A percentile compares a stretch with the other conserved stretches of the same genome.
Evolutionary conservation across 2,329 filamentous ascomycete genomes (phyloP).

Genomic region (Sporothrix sp.): DNA sequence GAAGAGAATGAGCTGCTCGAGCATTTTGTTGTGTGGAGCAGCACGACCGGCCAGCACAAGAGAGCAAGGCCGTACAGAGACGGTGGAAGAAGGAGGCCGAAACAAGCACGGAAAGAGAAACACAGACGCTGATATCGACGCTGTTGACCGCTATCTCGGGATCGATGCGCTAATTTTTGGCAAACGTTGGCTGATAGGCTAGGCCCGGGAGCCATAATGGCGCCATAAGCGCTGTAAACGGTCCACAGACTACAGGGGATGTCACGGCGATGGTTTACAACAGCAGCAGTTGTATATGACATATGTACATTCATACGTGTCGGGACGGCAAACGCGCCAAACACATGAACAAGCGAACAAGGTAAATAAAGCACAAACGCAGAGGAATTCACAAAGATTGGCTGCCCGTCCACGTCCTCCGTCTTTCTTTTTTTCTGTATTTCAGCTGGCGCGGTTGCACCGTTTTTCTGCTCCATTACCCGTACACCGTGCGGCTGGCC

Average conservation of each 20-base stretch:
- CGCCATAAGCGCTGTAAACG: too few relatives aligned
- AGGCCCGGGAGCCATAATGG: too few relatives aligned
- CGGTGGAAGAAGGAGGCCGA: too few relatives aligned
- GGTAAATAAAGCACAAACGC: slow-evolving; percentile 8
- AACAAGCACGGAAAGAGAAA: too few relatives aligned
- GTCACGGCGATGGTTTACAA: too few relatives aligned
- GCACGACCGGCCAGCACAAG: not conserved
- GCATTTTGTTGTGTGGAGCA: slow-evolving; percentile 1
- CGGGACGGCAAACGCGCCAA: too few relatives aligned
- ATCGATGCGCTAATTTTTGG: too few relatives aligned
- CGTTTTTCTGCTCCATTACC: not conserved
- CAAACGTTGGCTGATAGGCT: too few relatives aligned
- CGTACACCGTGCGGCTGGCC: not conserved
- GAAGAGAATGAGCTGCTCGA: slow-evolving; percentile 34
- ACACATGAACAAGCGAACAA: not conserved
- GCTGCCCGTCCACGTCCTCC: not conserved
- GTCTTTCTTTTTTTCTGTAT: not conserved
- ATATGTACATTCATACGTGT: not conserved
- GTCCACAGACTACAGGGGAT: too few relatives aligned
- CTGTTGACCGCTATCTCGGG: too few relatives aligned
- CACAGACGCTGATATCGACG: too few relatives aligned
- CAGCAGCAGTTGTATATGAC: not conserved
- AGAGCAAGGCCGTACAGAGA: not conserved
- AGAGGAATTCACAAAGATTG: not conserved
- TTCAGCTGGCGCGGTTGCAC: not conserved